Evolutionary conservation across 768 basidiomycete genomes (phyloP).

Genomic region (Hygrophorus pudorinus): DNA sequence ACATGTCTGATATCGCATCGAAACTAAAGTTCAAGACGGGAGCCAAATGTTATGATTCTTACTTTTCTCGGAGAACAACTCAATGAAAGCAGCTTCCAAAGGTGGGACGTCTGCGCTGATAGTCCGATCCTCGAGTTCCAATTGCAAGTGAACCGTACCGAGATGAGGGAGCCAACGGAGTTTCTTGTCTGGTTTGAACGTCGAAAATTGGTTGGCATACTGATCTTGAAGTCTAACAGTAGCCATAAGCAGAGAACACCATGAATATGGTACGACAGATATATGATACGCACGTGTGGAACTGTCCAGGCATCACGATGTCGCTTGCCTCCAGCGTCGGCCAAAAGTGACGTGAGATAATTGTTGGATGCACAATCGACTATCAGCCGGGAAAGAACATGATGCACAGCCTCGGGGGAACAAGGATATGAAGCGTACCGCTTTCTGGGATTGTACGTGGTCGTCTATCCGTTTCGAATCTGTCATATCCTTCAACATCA

Average conservation of each 20-base stretch:
- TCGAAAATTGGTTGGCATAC: conserved; percentile 69
- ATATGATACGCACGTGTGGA: conserved; percentile 48
- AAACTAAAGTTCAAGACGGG: neutral
- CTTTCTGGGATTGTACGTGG: conserved; percentile 69
- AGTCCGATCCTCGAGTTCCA: conserved; percentile 75
- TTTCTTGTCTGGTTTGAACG: conserved; percentile 87
- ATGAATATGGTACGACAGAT: conserved; percentile 2
- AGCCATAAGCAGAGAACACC: neutral
- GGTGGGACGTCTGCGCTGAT: conserved; percentile 72
- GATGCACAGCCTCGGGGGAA: neutral
- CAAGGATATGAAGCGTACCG: conserved; percentile 31
- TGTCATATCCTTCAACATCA: conserved; percentile 96
- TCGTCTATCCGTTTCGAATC: conserved; percentile 86
- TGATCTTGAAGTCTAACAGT: conserved; percentile 54
- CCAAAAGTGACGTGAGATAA: conserved; percentile 96
- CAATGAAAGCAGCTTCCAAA: conserved; percentile 85
- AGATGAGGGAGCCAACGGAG: conserved; percentile 86
- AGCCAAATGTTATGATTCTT: neutral
- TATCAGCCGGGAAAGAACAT: conserved; percentile 17
- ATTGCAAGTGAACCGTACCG: conserved; percentile 71
- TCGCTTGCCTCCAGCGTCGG: conserved; percentile 68
- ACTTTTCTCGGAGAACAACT: conserved; percentile 73
- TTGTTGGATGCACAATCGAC: conserved; percentile 75
- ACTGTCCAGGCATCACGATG: conserved; percentile 78
- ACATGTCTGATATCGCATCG: conserved; percentile 36